Evolutionary conservation across 2,329 filamentous ascomycete species (phyloP).

Genomic region (Decorospora gaudefroyi): DNA sequence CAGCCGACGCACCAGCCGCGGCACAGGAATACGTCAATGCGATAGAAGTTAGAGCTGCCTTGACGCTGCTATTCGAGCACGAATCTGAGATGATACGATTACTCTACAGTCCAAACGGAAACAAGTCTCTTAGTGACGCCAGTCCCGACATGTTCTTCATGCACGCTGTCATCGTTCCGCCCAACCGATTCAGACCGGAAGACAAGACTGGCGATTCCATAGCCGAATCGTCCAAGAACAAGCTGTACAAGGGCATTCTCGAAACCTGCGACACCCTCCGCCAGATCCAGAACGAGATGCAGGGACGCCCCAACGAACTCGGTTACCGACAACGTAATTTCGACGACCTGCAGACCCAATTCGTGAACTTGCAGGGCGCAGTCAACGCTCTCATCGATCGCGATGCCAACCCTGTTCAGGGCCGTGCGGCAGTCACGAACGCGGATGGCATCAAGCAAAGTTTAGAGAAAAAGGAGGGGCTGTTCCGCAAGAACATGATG

Average conservation of each 20-base stretch:
- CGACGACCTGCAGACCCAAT: slow-evolving; percentile 77
- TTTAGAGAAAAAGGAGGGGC: slow-evolving; percentile 96
- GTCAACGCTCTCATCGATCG: slow-evolving; percentile 94
- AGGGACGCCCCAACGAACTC: slow-evolving; percentile 50
- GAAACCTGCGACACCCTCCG: slow-evolving; percentile 73
- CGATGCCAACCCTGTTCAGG: slow-evolving; percentile 80
- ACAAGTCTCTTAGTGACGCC: slow-evolving; percentile 60
- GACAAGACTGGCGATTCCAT: slow-evolving; percentile 81
- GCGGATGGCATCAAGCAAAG: slow-evolving; percentile 97
- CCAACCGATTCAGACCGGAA: slow-evolving; percentile 88
- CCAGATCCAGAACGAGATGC: slow-evolving; percentile 72
- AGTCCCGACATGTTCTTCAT: slow-evolving; percentile 94
- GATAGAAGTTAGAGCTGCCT: slow-evolving; percentile 78
- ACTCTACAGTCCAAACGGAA: slow-evolving; percentile 79
- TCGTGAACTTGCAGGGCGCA: slow-evolving; percentile 80
- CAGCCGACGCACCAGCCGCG: slow-evolving; percentile 35
- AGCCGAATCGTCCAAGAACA: slow-evolving; percentile 86
- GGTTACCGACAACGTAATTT: slow-evolving; percentile 63
- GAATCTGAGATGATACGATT: slow-evolving; percentile 82
- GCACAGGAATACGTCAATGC: slow-evolving; percentile 78
- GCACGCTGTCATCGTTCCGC: slow-evolving; percentile 81
- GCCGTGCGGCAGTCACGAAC: slow-evolving; percentile 74
- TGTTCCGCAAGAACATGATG: slow-evolving; percentile 99
- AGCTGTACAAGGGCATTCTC: slow-evolving; percentile 82
- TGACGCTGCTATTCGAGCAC: slow-evolving; percentile 80